These are phyloP conservation scores for Endothia cerciana DNA, from an alignment of 2,329 filamentous ascomycete genomes.

Conservation along the genomic window DNA sequence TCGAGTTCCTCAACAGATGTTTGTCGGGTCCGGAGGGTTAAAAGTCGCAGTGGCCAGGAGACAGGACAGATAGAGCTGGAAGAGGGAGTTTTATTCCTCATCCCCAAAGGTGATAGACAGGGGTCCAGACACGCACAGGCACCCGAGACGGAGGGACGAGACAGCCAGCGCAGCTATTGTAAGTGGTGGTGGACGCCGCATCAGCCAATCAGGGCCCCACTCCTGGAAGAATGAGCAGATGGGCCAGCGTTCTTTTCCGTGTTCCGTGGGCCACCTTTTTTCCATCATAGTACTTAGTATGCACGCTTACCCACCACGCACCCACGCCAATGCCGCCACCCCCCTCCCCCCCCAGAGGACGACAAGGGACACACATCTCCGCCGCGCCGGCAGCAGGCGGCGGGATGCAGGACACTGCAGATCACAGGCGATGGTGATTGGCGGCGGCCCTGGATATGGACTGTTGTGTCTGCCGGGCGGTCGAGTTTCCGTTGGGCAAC, in stretches of 20 bases:
- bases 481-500: constrained; percentile 15
- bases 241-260: constrained; percentile 36
- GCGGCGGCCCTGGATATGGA: not conserved
- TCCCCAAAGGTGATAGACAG: not conserved
- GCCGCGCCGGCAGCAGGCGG: not conserved
- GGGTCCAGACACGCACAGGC: constrained; percentile 4
- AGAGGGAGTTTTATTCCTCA: not conserved
- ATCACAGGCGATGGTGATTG: constrained; percentile 24
- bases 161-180: too few species aligned
- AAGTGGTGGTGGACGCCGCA: too few species aligned
- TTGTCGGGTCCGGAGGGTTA: not conserved
- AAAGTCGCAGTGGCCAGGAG: not conserved
- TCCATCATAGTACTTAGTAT: too few species aligned
- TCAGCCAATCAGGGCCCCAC: constrained; percentile 27
- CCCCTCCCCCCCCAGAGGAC: too few species aligned
- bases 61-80: not conserved
- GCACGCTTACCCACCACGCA: too few species aligned
- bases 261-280: constrained; percentile 35
- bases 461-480: constrained; percentile 14
- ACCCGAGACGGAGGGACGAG: not conserved
- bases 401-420: constrained; percentile 2
- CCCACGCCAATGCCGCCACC: too few species aligned
- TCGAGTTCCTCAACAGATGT: not conserved
- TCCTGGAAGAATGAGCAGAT: constrained; percentile 43
- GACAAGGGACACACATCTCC: constrained; percentile 7